These are phyloP conservation scores for Morella rubra DNA, from an alignment of 306 rosid species.

Conservation along the genomic window DNA sequence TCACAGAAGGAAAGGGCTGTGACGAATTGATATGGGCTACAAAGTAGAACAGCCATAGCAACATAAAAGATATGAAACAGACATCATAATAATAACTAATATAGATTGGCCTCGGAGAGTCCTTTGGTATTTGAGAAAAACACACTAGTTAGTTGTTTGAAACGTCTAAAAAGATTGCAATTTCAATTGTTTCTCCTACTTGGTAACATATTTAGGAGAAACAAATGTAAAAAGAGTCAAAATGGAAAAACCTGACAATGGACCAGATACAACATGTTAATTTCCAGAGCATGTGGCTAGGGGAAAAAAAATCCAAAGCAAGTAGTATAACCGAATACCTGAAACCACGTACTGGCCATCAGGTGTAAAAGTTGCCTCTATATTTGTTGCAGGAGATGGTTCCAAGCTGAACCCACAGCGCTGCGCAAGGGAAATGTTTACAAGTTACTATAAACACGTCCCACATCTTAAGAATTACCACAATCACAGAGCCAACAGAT, in stretches of 20 bases:
- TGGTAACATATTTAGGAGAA: background rate
- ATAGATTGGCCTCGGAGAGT: background rate
- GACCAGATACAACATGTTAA: background rate
- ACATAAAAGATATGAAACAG: background rate
- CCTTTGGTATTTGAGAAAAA: background rate
- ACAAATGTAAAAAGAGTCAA: background rate
- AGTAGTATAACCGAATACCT: conserved; percentile 47
- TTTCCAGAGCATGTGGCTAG: background rate
- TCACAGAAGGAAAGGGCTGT: no score
- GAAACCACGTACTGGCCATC: conserved; percentile 89
- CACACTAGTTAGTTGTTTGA: background rate
- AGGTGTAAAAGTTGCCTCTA: conserved; percentile 94
- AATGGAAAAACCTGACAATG: background rate
- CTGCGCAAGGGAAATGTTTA: conserved; percentile 45
- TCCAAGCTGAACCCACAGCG: conserved; percentile 96
- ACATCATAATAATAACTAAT: background rate
- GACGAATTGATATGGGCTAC: background rate
- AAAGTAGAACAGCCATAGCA: background rate
- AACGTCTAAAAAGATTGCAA: background rate
- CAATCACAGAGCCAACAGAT: background rate
- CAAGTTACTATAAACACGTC: background rate
- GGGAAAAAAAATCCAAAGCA: background rate
- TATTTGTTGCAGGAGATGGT: conserved; percentile 68
- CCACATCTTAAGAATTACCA: background rate
- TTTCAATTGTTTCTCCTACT: background rate